Evolutionary conservation across 768 basidiomycete species (phyloP).

Genomic region (Lentinus brumalis): DNA sequence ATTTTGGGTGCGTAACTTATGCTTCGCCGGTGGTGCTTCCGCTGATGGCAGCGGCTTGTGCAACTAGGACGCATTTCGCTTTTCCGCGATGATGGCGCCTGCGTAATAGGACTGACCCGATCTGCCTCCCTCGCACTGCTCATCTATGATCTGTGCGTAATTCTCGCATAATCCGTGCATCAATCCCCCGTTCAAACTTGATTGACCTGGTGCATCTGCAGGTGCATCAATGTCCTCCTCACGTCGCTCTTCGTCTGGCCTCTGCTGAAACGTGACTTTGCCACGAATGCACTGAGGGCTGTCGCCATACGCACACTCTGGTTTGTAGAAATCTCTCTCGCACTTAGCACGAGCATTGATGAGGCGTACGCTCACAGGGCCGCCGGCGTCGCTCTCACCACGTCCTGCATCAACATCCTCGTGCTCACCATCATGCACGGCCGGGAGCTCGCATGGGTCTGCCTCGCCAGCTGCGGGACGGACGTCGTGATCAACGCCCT

Average conservation of each 20-base stretch:
- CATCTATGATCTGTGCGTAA: slow-evolving; percentile 48
- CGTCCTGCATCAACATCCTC: slow-evolving; percentile 51
- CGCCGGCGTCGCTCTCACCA: slow-evolving; percentile 46
- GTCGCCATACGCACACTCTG: slow-evolving; percentile 46
- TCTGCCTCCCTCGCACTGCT: slow-evolving; percentile 47
- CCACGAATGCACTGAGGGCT: slow-evolving; percentile 35
- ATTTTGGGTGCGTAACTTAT: slow-evolving; percentile 36
- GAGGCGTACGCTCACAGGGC: slow-evolving; percentile 34
- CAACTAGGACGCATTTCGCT: slow-evolving; percentile 39
- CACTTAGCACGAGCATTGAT: neutral
- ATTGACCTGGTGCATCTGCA: slow-evolving; percentile 4
- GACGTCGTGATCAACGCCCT: slow-evolving; percentile 49
- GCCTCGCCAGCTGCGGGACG: slow-evolving; percentile 43
- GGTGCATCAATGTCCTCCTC: slow-evolving; percentile 39
- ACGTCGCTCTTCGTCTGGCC: slow-evolving; percentile 52
- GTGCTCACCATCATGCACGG: slow-evolving; percentile 50
- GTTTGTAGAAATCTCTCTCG: slow-evolving; percentile 29
- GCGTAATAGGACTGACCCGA: slow-evolving; percentile 49
- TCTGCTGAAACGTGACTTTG: slow-evolving; percentile 37
- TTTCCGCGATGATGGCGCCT: slow-evolving; percentile 39
- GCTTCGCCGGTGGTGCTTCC: neutral
- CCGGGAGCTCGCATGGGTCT: slow-evolving; percentile 49
- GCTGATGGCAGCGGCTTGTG: neutral
- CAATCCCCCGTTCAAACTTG: no score
- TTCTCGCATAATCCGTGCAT: neutral